Base-by-base conservation (phyloP, 2,329 filamentous ascomycete genomes). In the Alternaria triticimaculans region DNA sequence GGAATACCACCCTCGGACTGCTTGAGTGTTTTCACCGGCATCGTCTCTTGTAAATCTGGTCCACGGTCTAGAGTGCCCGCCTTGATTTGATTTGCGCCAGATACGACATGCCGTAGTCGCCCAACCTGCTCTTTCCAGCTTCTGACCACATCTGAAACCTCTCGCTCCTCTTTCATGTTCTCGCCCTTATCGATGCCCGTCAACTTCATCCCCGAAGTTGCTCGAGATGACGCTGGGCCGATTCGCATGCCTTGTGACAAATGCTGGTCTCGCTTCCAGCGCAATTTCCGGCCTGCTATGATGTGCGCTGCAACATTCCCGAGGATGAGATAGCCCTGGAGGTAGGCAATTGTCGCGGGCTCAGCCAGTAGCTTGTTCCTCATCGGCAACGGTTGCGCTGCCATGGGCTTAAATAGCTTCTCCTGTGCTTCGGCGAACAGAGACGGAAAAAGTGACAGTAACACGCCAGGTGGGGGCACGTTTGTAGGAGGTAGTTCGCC, bases 171-270 rank as follows among this genome's bases (percentile, higher is more conserved):
- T 62, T 93, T 91, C 23, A 88, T 85, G n/a, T 87, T 85, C 78
- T 97, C 94, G 4, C 89, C 87, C 80, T 92, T 95, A 80, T 97
- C 94, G 44, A 98, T 84, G 12, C 93, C 91, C 0, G 91, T 88
- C 20, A 98, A 87, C 80, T 97, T 98, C 95, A 98, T 97, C 4
- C 95, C 88, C n/a, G 86, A 91, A 30, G 82, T 81, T 70, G 86
- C 90, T 55, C 82, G 79, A 72, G 92, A 93, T 15, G 89, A 88
- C 1, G 93, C 92, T 20, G 87, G 87, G 0, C 89, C 88, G 65
- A 98, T 97, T 60, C 91, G 89, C 92, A 97, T 97, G 74, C 90
- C 90, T 79, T 97, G 93, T 2, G 92, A 88, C 12, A 98, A 84
- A 65, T 93, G 89, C 65, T 88, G 90, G 80, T 98, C 95, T 58